Evolutionary conservation across 2,329 filamentous ascomycete genomes (phyloP).

Genomic region (Acrodontium crateriforme): DNA sequence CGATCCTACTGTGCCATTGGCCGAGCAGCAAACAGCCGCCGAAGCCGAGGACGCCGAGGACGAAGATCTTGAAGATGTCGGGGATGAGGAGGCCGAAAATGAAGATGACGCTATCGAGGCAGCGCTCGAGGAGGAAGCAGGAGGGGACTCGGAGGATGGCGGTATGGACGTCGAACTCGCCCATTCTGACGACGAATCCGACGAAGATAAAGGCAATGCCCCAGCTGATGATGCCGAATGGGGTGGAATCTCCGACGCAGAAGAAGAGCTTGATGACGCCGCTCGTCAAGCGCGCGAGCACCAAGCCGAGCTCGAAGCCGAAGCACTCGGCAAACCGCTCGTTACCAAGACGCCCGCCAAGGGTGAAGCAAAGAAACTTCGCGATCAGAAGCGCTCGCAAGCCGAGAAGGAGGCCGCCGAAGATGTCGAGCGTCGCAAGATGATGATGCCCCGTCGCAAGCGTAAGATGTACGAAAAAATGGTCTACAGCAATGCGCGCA

Average conservation of each 20-base stretch:
- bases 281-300: slow-evolving; percentile 53
- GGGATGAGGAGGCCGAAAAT: slow-evolving; percentile 30
- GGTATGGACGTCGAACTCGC: slow-evolving; percentile 36
- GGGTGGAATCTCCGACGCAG: slow-evolving; percentile 35
- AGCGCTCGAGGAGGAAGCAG: slow-evolving; percentile 19
- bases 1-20: slow-evolving; percentile 74
- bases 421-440: slow-evolving; percentile 83
- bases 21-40: slow-evolving; percentile 74
- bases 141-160: slow-evolving; percentile 4
- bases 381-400: slow-evolving; percentile 54
- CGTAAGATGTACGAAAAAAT: slow-evolving; percentile 96
- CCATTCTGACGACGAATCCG: slow-evolving; percentile 32
- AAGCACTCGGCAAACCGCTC: slow-evolving; percentile 56
- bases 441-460: slow-evolving; percentile 98
- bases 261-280: slow-evolving; percentile 39
- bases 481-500: slow-evolving; percentile 87
- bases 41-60: slow-evolving; percentile 51
- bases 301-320: slow-evolving; percentile 84
- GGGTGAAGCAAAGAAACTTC: slow-evolving; percentile 34
- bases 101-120: slow-evolving; percentile 13
- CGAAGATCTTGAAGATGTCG: slow-evolving; percentile 31
- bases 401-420: slow-evolving; percentile 58
- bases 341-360: slow-evolving; percentile 35
- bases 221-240: slow-evolving; percentile 34
- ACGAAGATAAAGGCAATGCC: slow-evolving; percentile 31